These are phyloP conservation scores for Rhizophora mangle DNA, from an alignment of 345 rosid species.

Conservation along the genomic window DNA sequence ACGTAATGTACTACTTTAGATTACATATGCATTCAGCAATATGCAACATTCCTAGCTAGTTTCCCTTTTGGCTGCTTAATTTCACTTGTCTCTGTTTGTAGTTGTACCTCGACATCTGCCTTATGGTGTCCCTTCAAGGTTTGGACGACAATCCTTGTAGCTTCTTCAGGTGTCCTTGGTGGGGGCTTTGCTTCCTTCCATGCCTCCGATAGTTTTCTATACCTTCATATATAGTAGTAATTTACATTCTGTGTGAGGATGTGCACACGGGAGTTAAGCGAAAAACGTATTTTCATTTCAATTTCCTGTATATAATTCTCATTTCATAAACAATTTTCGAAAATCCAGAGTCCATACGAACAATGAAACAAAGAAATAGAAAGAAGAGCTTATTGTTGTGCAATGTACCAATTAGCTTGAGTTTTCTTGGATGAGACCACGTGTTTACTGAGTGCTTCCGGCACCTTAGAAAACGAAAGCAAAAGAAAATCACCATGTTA, in stretches of 20 bases:
- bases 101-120: conserved; percentile 79
- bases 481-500: not conserved
- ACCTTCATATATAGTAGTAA: conserved; percentile 42
- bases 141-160: conserved; percentile 54
- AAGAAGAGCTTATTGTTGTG: too few relatives aligned
- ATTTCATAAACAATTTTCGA: too few relatives aligned
- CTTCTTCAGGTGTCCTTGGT: conserved; percentile 67
- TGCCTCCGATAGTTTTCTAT: conserved; percentile 68
- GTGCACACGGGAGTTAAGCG: too few relatives aligned
- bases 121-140: conserved; percentile 59
- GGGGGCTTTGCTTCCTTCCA: conserved; percentile 77
- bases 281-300: too few relatives aligned
- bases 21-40: not conserved
- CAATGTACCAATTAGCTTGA: conserved; percentile 79
- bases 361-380: not conserved
- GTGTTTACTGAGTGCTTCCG: conserved; percentile 57
- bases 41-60: not conserved
- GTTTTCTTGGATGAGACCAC: conserved; percentile 80
- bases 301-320: too few relatives aligned
- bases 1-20: not conserved
- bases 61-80: too few relatives aligned
- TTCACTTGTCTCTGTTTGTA: too few relatives aligned
- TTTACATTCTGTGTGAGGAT: too few relatives aligned
- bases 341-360: too few relatives aligned
- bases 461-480: conserved; percentile 45